Conservation (phyloP, 805 yeast species). For the Scheffersomyces amazonensis region DNA sequence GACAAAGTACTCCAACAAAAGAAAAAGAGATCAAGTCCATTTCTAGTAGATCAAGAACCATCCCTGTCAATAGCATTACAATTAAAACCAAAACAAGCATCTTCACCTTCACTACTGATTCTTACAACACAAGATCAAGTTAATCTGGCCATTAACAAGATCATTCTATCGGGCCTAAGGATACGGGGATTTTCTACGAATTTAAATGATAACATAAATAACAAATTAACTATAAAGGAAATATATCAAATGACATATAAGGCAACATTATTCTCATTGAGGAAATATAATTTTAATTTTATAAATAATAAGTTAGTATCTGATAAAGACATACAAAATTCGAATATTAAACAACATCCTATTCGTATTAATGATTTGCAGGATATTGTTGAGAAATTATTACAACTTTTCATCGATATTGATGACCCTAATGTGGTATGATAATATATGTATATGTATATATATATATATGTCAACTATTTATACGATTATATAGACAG, state of each 20-base stretch:
- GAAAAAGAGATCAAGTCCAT: slow-evolving; percentile 16
- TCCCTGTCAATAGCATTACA: slow-evolving; percentile 1
- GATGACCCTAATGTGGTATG: slow-evolving; percentile 1
- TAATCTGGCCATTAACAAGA: slow-evolving; percentile 28
- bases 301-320: slow-evolving; percentile 6
- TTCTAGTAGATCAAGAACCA: slow-evolving; percentile 6
- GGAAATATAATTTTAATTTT: slow-evolving; percentile 33
- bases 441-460: not conserved
- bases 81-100: not conserved
- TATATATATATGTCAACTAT: not conserved
- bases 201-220: slow-evolving; percentile 20
- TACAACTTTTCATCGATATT: slow-evolving; percentile 35
- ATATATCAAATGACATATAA: slow-evolving; percentile 40
- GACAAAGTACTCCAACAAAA: slow-evolving; percentile 33
- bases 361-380: slow-evolving; percentile 30
- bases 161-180: slow-evolving; percentile 40
- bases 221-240: slow-evolving; percentile 35
- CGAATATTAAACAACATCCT: slow-evolving; percentile 6
- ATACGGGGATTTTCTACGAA: slow-evolving; percentile 34
- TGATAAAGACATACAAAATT: slow-evolving; percentile 7
- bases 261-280: slow-evolving; percentile 34
- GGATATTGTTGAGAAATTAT: slow-evolving; percentile 36
- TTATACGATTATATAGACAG: slow-evolving; percentile 2
- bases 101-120: slow-evolving; percentile 11
- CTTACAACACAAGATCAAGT: slow-evolving; percentile 27